A percentile compares a stretch with the other conserved stretches of the same genome.
Evolutionary conservation across 108 stramenopile species (phyloP).

Genomic region (Parietichytrium sp.): DNA sequence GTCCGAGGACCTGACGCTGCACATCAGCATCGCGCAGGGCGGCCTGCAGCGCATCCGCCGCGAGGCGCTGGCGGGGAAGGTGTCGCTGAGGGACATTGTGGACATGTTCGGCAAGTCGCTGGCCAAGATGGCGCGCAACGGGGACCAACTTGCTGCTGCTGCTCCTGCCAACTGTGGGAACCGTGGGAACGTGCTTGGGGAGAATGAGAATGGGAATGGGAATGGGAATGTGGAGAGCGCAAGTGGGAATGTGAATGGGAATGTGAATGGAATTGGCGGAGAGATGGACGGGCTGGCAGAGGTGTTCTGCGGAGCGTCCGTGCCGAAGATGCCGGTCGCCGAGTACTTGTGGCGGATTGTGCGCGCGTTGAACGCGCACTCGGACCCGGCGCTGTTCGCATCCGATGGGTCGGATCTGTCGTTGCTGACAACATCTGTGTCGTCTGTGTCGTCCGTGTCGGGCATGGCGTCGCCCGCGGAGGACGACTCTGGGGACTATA

Average conservation of each 20-base stretch:
- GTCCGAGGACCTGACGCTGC: background rate
- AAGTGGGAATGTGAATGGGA: no score
- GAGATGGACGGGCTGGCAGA: no score
- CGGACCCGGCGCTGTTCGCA: background rate
- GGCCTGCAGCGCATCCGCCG: conserved; percentile 8
- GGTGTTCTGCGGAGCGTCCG: background rate
- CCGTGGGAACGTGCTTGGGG: no score
- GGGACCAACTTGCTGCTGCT: background rate
- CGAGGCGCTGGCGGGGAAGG: background rate
- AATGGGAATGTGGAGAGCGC: no score
- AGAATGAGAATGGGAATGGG: no score
- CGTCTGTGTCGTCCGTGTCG: background rate
- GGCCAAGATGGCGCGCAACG: conserved; percentile 1
- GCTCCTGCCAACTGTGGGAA: no score
- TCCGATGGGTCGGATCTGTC: conserved; percentile 22
- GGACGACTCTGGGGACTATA: no score
- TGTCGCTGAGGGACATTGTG: conserved; percentile 1
- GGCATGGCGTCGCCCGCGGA: background rate
- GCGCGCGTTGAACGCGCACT: background rate
- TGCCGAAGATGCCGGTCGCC: background rate
- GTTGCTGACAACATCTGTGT: background rate
- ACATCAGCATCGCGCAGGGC: background rate
- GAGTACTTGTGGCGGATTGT: conserved; percentile 32
- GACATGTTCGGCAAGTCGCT: conserved; percentile 1
- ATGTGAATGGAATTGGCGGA: no score